These are phyloP conservation scores for Trypanosoma cruzi DNA, from an alignment of 208 protist species.

Conservation along the genomic window DNA sequence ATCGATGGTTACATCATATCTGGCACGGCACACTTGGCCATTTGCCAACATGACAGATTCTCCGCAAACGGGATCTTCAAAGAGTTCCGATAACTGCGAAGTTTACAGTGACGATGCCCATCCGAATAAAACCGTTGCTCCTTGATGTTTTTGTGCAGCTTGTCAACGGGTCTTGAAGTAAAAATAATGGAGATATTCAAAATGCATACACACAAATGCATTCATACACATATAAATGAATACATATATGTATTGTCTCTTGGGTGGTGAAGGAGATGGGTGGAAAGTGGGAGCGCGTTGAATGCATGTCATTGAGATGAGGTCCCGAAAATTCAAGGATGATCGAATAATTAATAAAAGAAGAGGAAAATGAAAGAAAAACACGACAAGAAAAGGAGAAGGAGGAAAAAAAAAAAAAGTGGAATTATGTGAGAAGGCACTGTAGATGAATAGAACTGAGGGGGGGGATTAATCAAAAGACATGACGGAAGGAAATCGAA, in stretches of 20 bases:
- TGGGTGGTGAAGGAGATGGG: not conserved
- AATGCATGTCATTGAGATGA: not conserved
- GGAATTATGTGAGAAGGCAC: not conserved
- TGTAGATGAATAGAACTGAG: not conserved
- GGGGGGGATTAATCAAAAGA: slow-evolving; percentile 2
- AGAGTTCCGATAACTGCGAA: slow-evolving; percentile 14
- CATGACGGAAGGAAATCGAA: not conserved
- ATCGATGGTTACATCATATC: slow-evolving; percentile 53
- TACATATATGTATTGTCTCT: slow-evolving; percentile 3
- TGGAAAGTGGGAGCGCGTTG: not conserved
- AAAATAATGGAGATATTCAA: not conserved
- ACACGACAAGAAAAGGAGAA: not conserved
- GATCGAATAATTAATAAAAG: not conserved
- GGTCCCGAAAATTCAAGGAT: not conserved
- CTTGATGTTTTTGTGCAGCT: not conserved
- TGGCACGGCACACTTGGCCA: slow-evolving; percentile 74
- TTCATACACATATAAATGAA: not conserved
- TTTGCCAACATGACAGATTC: slow-evolving; percentile 34
- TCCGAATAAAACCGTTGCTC: not conserved
- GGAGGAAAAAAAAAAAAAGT: not conserved
- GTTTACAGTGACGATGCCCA: slow-evolving; percentile 12
- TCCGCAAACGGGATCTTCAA: not conserved
- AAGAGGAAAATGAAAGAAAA: not conserved
- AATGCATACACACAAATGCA: not conserved
- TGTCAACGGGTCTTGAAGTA: not conserved